Base-by-base conservation (phyloP, 495 filamentous ascomycete genomes). In the Delitschia confertaspora region DNA sequence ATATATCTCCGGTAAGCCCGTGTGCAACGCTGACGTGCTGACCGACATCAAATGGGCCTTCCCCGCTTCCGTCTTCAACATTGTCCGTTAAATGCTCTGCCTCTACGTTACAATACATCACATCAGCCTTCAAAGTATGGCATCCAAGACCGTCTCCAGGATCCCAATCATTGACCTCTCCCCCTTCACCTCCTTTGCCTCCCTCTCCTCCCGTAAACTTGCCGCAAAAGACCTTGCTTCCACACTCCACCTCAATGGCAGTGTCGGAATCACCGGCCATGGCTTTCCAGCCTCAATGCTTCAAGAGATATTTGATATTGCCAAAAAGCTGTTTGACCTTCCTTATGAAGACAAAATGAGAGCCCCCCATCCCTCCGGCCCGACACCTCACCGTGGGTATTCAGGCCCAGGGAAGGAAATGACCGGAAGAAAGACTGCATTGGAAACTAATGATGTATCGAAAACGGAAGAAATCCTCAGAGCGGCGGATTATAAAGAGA, bases 301-400 rank as follows among this genome's bases (percentile, higher is more conserved):
- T 16, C 23, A 42, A 3, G 46, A 57, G 17, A 33, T 39, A 21
- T 60, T 62, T 33, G 21, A 9, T 2, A 19, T 47, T 8, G n/a
- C 42, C 13, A 37, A 40, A 19, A 42, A 47, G 24, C 61, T 76
- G 35, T 75, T 72, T 46, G 60, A 64, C 19, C 59, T 76, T 6
- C 59, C 65, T 2, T 55, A 60, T 25, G 62, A 64, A 4, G 61
- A 65, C 13, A 77, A 77, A 39, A 64, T 69, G 57, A 65, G 70
- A 35, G 78, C 76, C 6, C 78, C 77, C 14, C 78, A 82, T 60
- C 79, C 79, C 4, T 64, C 69, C 25, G 73, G 73, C 34, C 65
- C 64, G 53, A 59, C 58, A 3, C 60, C 68, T 8, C 79, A 83
- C 54, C 69, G 80, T 29, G 79, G 80, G 6, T 83, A 83, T 55